Percentiles rank a stretch among this genome's conserved stretches.
Conservation (phyloP, 2,329 filamentous ascomycete species). For the Arachnopeziza araneosa region DNA sequence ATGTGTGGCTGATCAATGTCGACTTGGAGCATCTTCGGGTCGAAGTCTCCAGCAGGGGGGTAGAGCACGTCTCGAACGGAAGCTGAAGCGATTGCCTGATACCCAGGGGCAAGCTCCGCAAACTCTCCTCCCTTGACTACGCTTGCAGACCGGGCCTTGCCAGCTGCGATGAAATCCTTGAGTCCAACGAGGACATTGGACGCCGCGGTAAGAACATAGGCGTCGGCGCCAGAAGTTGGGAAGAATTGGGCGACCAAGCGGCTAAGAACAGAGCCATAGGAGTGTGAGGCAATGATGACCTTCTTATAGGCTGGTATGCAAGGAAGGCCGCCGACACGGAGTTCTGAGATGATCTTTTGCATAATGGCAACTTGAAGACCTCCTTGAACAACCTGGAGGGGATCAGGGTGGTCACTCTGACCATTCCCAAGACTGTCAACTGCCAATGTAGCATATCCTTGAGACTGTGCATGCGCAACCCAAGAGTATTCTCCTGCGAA, state of each 20-base stretch:
- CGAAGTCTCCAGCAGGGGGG: not conserved
- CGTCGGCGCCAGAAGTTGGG: not conserved
- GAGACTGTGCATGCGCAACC: constrained; percentile 17
- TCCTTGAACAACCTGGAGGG: constrained; percentile 19
- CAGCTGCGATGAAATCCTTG: too few species aligned
- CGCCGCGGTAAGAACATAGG: not conserved
- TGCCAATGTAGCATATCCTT: constrained; percentile 24
- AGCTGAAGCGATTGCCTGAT: too few species aligned
- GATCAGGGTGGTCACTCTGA: constrained; percentile 20
- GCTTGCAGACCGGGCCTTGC: too few species aligned
- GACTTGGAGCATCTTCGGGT: constrained; percentile 4
- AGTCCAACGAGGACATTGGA: too few species aligned
- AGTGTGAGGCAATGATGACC: constrained; percentile 27
- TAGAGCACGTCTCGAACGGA: not conserved
- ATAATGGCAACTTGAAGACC: constrained; percentile 21
- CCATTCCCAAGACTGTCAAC: constrained; percentile 28
- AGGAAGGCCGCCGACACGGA: not conserved
- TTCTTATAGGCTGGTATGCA: constrained; percentile 17
- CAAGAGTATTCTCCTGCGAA: constrained; percentile 10
- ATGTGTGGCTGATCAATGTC: constrained; percentile 37
- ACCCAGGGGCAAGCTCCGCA: too few species aligned
- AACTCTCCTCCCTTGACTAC: too few species aligned
- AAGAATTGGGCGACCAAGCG: not conserved
- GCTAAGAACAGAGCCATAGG: constrained; percentile 21
- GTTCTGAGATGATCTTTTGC: constrained; percentile 19